Evolutionary conservation across 164 flowering plant species (phyloP).

Genomic region (Magnolia officinalis): DNA sequence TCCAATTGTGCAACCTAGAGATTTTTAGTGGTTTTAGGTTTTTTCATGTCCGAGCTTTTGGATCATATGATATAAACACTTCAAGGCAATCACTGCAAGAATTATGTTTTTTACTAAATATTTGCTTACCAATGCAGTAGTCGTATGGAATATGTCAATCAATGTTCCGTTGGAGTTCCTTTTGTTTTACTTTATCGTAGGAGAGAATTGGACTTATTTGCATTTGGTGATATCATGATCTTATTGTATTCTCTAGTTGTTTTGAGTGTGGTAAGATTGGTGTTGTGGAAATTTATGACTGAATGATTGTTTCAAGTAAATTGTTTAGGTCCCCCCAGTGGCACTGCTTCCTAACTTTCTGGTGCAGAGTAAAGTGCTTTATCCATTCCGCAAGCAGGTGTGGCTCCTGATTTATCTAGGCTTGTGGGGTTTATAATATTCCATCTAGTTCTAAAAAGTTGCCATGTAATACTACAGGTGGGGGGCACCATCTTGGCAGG

Average conservation of each 20-base stretch:
- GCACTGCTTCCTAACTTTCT: conserved; percentile 82
- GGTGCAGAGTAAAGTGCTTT: conserved; percentile 65
- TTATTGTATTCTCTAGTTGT: neutral
- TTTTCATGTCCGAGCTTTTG: neutral
- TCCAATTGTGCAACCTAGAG: too few relatives aligned
- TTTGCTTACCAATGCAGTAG: neutral
- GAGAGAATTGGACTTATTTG: neutral
- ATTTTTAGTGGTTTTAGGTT: neutral
- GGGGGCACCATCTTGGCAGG: conserved; percentile 93
- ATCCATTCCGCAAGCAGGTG: conserved; percentile 91
- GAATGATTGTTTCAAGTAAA: neutral
- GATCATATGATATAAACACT: neutral
- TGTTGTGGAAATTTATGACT: neutral
- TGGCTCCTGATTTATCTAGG: conserved; percentile 1
- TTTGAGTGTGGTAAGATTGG: neutral
- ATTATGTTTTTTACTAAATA: neutral
- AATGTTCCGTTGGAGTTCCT: neutral
- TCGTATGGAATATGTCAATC: neutral
- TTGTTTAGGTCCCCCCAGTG: conserved; percentile 82
- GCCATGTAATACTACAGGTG: conserved; percentile 46
- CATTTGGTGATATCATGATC: neutral
- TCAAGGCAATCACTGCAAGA: neutral
- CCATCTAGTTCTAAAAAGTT: neutral
- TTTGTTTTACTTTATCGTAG: neutral
- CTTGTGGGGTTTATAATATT: conserved; percentile 2